A percentile compares a stretch with the other conserved stretches of the same genome.
phyloP scores from a whole-genome alignment of 2,329 filamentous ascomycete genomes.

The Phymatotrichopsis omnivora region DNA sequence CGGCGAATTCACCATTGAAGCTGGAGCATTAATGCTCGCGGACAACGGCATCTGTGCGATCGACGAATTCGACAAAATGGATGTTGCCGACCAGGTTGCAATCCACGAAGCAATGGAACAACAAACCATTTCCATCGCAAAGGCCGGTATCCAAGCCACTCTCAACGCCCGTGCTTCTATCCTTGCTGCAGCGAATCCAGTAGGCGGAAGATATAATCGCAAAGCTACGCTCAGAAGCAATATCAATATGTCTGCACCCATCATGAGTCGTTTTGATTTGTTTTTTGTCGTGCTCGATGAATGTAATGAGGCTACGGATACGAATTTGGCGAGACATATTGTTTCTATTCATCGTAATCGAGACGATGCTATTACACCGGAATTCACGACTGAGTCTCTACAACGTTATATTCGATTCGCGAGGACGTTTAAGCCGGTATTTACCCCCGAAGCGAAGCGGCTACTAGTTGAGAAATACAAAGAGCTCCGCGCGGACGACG shows the following conservation, averaged over 20 bases:
- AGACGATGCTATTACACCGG: conserved; percentile 81
- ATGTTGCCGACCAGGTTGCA: conserved; percentile 89
- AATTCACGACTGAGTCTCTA: conserved; percentile 91
- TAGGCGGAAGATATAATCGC: conserved; percentile 92
- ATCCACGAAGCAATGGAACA: conserved; percentile 99
- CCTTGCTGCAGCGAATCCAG: conserved; percentile 89
- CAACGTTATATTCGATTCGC: conserved; percentile 97
- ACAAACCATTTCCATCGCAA: conserved; percentile 97
- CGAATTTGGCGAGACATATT: conserved; percentile 87
- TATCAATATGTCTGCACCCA: conserved; percentile 97
- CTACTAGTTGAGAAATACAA: conserved; percentile 89
- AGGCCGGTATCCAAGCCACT: conserved; percentile 95
- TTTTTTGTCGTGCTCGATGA: conserved; percentile 98
- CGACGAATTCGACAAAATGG: conserved; percentile 99
- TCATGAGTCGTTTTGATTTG: conserved; percentile 98
- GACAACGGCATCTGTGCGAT: conserved; percentile 97
- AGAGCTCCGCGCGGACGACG: conserved; percentile 83
- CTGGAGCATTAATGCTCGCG: conserved; percentile 92
- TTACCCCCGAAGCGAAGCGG: conserved; percentile 75
- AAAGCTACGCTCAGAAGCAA: conserved; percentile 89
- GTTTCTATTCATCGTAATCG: conserved; percentile 87
- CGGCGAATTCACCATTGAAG: conserved; percentile 96
- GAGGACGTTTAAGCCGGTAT: conserved; percentile 84
- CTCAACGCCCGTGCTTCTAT: conserved; percentile 93
- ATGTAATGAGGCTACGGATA: conserved; percentile 84